A percentile compares a stretch with the other conserved stretches of the same genome.
Evolutionary conservation across 495 filamentous ascomycete species (phyloP).

Genomic region (Penicillium manginii): DNA sequence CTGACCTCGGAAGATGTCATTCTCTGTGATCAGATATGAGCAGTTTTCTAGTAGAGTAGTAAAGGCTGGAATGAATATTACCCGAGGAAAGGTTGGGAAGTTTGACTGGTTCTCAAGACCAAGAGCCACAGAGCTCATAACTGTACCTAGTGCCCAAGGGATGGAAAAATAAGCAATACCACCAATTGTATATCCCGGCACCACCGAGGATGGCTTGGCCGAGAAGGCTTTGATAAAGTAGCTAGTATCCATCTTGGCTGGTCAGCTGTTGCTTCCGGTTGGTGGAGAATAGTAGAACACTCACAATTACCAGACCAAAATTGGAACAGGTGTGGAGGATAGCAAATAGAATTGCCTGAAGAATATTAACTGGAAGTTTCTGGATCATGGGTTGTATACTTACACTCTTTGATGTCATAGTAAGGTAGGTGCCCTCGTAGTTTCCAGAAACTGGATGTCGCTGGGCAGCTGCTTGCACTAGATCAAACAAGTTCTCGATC

Average conservation of each 20-base stretch:
- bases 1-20: constrained; percentile 46
- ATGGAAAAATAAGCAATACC: constrained; percentile 50
- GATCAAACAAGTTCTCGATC: constrained; percentile 47
- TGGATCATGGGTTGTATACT: neutral
- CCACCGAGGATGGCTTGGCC: constrained; percentile 38
- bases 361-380: neutral
- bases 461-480: constrained; percentile 45
- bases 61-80: constrained; percentile 11
- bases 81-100: constrained; percentile 50
- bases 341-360: constrained; percentile 45
- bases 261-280: neutral
- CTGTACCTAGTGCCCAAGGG: constrained; percentile 47
- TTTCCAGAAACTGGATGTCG: constrained; percentile 51
- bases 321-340: constrained; percentile 48
- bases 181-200: constrained; percentile 50
- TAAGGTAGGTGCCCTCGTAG: constrained; percentile 50
- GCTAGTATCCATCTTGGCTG: constrained; percentile 44
- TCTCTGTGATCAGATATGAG: constrained; percentile 18
- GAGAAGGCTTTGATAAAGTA: constrained; percentile 54
- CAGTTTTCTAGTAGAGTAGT: neutral
- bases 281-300: constrained; percentile 2
- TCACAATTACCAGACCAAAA: constrained; percentile 47
- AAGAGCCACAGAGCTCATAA: constrained; percentile 44
- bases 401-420: constrained; percentile 53
- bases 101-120: constrained; percentile 43